phyloP scores from a whole-genome alignment of 371 early-diverging fungal species.

The Dichotomocladium elegans region DNA sequence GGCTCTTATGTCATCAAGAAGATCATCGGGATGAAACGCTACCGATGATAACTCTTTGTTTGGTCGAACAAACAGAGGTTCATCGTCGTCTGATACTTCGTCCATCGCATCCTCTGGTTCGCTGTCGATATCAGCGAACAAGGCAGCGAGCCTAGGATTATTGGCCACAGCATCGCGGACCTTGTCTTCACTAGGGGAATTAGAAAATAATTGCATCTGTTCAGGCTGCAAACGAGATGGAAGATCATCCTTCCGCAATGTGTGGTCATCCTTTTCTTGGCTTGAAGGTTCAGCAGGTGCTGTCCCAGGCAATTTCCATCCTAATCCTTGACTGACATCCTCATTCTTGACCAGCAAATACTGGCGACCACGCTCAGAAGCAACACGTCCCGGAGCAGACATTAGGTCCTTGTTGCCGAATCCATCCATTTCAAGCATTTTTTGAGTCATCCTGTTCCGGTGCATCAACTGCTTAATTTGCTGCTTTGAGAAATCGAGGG shows the following conservation, averaged over 20 bases:
- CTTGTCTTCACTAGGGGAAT: conserved; percentile 17
- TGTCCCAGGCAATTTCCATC: conserved; percentile 65
- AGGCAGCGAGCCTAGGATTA: conserved; percentile 31
- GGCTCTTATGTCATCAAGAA: conserved; percentile 33
- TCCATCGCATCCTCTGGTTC: conserved; percentile 2
- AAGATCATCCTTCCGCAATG: neutral
- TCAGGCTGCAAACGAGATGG: conserved; percentile 1
- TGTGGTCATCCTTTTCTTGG: neutral
- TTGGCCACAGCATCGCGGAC: conserved; percentile 25
- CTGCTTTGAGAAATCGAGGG: conserved; percentile 84
- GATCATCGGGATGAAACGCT: neutral
- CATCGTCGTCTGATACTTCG: conserved; percentile 23
- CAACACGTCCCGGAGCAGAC: conserved; percentile 58
- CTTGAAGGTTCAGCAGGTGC: too few relatives aligned
- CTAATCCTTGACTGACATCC: conserved; percentile 52
- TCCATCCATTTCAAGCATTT: conserved; percentile 60
- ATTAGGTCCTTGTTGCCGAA: conserved; percentile 24
- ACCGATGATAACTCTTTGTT: neutral
- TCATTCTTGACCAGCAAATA: conserved; percentile 85
- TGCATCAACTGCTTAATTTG: conserved; percentile 85
- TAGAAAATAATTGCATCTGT: neutral
- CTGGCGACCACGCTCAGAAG: conserved; percentile 75
- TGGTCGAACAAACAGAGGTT: conserved; percentile 10
- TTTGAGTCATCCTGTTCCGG: conserved; percentile 85
- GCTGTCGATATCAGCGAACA: conserved; percentile 14